Base-by-base conservation (phyloP, 345 rosid genomes). In the Gossypium arboreum region DNA sequence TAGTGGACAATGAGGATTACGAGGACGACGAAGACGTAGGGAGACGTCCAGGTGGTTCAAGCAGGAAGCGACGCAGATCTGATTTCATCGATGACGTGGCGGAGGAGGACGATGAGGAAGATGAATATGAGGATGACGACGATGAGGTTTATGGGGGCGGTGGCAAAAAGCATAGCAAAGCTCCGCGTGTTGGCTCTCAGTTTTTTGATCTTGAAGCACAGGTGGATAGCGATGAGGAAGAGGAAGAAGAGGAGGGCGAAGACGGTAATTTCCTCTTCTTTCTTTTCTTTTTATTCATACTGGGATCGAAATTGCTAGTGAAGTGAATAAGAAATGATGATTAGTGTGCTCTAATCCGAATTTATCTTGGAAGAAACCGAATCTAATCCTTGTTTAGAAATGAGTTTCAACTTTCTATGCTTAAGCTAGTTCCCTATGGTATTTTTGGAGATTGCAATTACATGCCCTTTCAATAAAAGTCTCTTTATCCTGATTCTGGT, bases 211-310 rank as follows among this genome's bases (percentile, higher is more conserved):
- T 73, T 9, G 90, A 86, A 65, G 98, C 98, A 0, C 86, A 80
- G 75, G 97, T 92, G 1, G 92, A 91, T 75, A 90, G 88, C 62
- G 98, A 92, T 11, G 98, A 91, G 0, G 98, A 94, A 0, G 98
- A 94, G 73, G 98, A 94, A 3, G 98, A 92, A 16, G 98, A 86
- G 7, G 92, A 89, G 2, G 92, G 84, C 16, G 97, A 92, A 68
- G 91, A 94, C 54, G 98, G 98, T 94, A 84, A 60, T 16, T 64
- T 16, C 20, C 61, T 4, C 16, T 69, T 11, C 22, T 68, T 3
- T 50, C 17, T 50, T 16, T 16, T 1, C 2, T 15, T 15, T 3
- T 25, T 8, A 16, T 17, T 68, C 44, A 16, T 50, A 69, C 9
- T 50, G 22, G 54, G 2, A 51, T 69, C 15, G 45, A 69, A 69